Evolutionary conservation across 1,139 yeast species (phyloP).

Genomic region (Saccharomycopsis crataegensis): DNA sequence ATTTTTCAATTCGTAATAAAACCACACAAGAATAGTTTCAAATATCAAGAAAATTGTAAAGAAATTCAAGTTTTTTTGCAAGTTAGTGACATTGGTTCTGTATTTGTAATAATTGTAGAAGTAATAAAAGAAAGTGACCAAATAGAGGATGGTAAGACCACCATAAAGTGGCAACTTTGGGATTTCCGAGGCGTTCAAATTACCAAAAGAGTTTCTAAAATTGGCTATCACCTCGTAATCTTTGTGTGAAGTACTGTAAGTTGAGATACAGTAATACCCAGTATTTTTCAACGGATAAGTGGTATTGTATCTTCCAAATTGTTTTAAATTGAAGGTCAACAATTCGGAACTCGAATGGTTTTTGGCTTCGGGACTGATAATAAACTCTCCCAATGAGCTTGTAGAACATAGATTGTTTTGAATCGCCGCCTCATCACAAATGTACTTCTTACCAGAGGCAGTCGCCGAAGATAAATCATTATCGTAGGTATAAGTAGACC

Average conservation of each 20-base stretch:
- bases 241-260: slow-evolving; percentile 40
- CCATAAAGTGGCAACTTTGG: slow-evolving; percentile 91
- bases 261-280: slow-evolving; percentile 88
- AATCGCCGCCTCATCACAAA: slow-evolving; percentile 73
- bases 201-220: slow-evolving; percentile 89
- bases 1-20: slow-evolving; percentile 80
- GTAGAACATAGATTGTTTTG: slow-evolving; percentile 47
- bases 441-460: slow-evolving; percentile 38
- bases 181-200: slow-evolving; percentile 80
- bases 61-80: slow-evolving; percentile 84
- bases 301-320: slow-evolving; percentile 52
- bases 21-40: slow-evolving; percentile 87
- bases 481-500: slow-evolving; percentile 36
- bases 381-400: slow-evolving; percentile 52
- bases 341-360: slow-evolving; percentile 43
- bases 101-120: slow-evolving; percentile 82
- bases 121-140: slow-evolving; percentile 72
- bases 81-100: slow-evolving; percentile 79
- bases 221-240: slow-evolving; percentile 59
- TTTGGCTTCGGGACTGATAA: slow-evolving; percentile 37
- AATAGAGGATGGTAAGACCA: slow-evolving; percentile 73
- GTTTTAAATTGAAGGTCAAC: slow-evolving; percentile 46
- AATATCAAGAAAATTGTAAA: slow-evolving; percentile 76
- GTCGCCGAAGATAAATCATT: slow-evolving; percentile 22
- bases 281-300: slow-evolving; percentile 63